phyloP scores from a whole-genome alignment of 192 early-diverging fungal genomes.

The Gigaspora rosea region DNA sequence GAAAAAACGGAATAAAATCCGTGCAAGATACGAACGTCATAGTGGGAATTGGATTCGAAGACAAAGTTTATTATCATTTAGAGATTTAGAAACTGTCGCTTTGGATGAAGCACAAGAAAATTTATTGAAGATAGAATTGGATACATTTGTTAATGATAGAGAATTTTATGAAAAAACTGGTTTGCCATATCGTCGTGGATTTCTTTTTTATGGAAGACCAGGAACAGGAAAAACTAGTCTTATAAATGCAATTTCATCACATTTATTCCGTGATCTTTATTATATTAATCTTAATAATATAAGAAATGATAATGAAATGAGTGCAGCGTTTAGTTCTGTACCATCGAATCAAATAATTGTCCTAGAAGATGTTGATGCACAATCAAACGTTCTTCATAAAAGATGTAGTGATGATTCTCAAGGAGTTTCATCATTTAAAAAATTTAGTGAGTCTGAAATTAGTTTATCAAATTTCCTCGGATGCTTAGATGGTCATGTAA shows the following conservation, averaged over 20 bases:
- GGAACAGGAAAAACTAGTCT: slow-evolving; percentile 49
- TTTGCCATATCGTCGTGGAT: slow-evolving; percentile 62
- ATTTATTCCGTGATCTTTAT: slow-evolving; percentile 40
- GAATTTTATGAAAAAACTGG: slow-evolving; percentile 63
- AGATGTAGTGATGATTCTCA: background rate
- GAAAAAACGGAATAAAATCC: background rate
- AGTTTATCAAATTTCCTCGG: slow-evolving; percentile 55
- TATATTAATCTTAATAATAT: slow-evolving; percentile 45
- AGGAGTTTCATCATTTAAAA: too few relatives aligned
- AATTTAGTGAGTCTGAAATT: background rate
- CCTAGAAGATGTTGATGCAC: slow-evolving; percentile 61
- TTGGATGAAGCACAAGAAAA: slow-evolving; percentile 52
- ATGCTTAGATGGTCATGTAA: slow-evolving; percentile 62
- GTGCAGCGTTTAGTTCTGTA: slow-evolving; percentile 37
- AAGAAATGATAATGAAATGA: slow-evolving; percentile 37
- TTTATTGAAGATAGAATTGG: slow-evolving; percentile 50
- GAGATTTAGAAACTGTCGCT: slow-evolving; percentile 57
- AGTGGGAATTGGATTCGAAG: background rate
- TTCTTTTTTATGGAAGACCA: slow-evolving; percentile 41
- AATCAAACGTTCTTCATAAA: slow-evolving; percentile 49
- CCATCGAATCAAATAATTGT: slow-evolving; percentile 52
- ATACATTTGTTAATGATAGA: slow-evolving; percentile 53
- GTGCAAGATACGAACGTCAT: slow-evolving; percentile 23
- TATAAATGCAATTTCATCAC: slow-evolving; percentile 45
- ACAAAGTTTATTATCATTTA: slow-evolving; percentile 21